Base-by-base conservation (phyloP, 441 rosid genomes). In the Populus hybrid region DNA sequence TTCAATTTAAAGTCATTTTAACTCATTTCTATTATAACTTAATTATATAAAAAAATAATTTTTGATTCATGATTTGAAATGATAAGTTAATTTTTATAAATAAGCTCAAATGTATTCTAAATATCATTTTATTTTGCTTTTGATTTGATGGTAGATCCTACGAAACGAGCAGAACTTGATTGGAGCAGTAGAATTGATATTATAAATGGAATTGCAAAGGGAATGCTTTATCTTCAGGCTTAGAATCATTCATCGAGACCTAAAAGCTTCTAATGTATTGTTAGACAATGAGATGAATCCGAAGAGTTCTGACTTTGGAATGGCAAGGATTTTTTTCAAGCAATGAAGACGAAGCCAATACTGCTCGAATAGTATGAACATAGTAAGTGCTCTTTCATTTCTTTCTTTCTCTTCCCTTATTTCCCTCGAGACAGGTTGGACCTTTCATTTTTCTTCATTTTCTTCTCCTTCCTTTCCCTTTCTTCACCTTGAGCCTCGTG, bases 291-390 rank as follows among this genome's bases (percentile, higher is more conserved):
- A 83, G 1, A 84, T 86, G 89, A 83, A 84, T 12, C 89, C 89
- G 0, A 86, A 88, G 32, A 86, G 84, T 46, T 85, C 88, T 2
- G 87, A 86, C 20, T 86, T 85, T 42, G 89, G 89, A 21, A 84
- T 85, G 78, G 89, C 90, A 23, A 81, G 79, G 73, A 83, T 24
- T 86, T 2, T 85, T 84, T 57, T 73, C 76, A 0, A 77, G 81
- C 38, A 66, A 54, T 36, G 81, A 85, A 46, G 72, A 68, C 10
- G 83, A 73, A 64, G 87, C 83, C 34, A 84, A 80, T 70, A 84
- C 87, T 54, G 80, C 75, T 5, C 81, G 77, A 54, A 79, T 87
- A 36, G 86, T 83, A 5, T 86, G 90, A 76, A 85, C 88, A 9
- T 82, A 76, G 88, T 87, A 79, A 66, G 88, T 64, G 35, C 35